These are phyloP conservation scores for Pyronema domesticum DNA, from an alignment of 495 filamentous ascomycete species.

Conservation along the genomic window DNA sequence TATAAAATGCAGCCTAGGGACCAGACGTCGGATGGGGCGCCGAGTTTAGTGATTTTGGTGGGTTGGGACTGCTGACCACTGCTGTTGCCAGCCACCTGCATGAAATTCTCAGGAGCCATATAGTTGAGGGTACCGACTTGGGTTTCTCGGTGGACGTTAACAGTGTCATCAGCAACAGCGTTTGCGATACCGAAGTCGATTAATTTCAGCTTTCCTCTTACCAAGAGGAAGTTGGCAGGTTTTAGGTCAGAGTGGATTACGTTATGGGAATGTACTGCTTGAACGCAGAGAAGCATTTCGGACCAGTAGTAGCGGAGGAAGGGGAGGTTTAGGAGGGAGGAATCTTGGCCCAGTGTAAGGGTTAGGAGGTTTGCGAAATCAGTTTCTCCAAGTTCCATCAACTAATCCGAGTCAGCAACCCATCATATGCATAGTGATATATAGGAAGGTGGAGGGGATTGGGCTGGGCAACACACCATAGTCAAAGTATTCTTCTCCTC, in stretches of 20 bases:
- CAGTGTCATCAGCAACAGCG: constrained; percentile 87
- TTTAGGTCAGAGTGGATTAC: constrained; percentile 95
- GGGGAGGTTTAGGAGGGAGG: constrained; percentile 60
- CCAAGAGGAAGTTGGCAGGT: constrained; percentile 84
- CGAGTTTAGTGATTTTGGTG: constrained; percentile 69
- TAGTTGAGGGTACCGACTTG: constrained; percentile 95
- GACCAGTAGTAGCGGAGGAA: constrained; percentile 97
- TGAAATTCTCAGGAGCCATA: constrained; percentile 87
- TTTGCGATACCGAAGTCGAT: constrained; percentile 97
- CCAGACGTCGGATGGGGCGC: constrained; percentile 92
- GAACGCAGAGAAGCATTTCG: constrained; percentile 94
- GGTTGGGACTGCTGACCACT: constrained; percentile 18
- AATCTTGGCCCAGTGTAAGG: constrained; percentile 50
- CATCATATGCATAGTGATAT: background rate
- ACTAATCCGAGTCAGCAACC: constrained; percentile 25
- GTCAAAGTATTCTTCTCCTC: constrained; percentile 68
- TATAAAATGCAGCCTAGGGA: constrained; percentile 89
- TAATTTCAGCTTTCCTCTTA: constrained; percentile 64
- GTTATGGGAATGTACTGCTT: constrained; percentile 68
- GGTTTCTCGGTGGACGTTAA: constrained; percentile 90
- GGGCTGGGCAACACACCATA: constrained; percentile 38
- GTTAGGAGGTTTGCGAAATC: constrained; percentile 78
- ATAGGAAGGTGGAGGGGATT: too few species aligned
- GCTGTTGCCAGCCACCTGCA: constrained; percentile 51
- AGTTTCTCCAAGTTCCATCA: constrained; percentile 98